Evolutionary conservation across 352 stramenopile species (phyloP).

Genomic region (Globisporangium middletonii): DNA sequence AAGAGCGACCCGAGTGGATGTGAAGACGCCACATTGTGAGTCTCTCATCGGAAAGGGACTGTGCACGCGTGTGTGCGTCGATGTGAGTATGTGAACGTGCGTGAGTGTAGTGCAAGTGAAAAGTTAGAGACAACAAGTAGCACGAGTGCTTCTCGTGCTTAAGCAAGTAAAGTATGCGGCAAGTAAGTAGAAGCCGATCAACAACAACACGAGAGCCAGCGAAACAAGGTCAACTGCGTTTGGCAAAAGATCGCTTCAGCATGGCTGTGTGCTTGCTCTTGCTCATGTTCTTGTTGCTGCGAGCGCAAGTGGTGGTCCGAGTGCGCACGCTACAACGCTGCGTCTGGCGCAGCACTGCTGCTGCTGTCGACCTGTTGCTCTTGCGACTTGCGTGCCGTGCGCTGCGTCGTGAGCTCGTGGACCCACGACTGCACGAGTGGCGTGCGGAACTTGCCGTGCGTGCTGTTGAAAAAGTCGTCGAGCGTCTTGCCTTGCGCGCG

Average conservation of each 20-base stretch:
- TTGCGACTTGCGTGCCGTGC: slow-evolving; percentile 24
- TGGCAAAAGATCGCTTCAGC: too few relatives aligned
- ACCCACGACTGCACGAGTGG: slow-evolving; percentile 78
- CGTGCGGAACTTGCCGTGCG: slow-evolving; percentile 77
- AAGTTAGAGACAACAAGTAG: neutral
- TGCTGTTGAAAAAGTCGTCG: slow-evolving; percentile 79
- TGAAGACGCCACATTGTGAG: slow-evolving; percentile 2
- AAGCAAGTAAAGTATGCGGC: too few relatives aligned
- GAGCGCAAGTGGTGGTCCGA: neutral
- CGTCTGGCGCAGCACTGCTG: neutral
- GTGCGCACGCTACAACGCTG: neutral
- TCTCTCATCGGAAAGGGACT: neutral
- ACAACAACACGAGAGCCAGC: too few relatives aligned
- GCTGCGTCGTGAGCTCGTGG: slow-evolving; percentile 51
- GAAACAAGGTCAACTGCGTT: too few relatives aligned
- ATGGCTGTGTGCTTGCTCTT: too few relatives aligned
- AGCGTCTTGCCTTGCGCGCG: slow-evolving; percentile 49
- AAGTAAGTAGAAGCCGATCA: too few relatives aligned
- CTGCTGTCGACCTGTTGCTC: slow-evolving; percentile 2
- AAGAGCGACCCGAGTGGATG: slow-evolving; percentile 9
- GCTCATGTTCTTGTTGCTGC: too few relatives aligned
- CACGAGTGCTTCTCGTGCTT: too few relatives aligned
- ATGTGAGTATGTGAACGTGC: neutral
- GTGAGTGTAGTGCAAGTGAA: neutral
- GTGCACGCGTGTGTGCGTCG: neutral